Evolutionary conservation across 148 eudicot genomes (phyloP).

Genomic region (Arbutus unedo): DNA sequence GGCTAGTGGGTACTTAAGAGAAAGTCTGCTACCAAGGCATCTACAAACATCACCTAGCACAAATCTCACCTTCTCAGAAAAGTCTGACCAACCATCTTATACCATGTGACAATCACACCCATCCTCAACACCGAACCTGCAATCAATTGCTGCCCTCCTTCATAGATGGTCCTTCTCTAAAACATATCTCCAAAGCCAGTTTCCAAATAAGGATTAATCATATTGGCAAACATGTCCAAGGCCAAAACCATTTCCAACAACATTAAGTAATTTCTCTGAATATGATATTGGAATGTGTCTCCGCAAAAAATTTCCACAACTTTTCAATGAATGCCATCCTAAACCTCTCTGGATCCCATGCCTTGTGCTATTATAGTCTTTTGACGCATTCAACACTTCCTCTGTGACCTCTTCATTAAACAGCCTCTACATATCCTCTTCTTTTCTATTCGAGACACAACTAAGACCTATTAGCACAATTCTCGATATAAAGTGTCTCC

Average conservation of each 20-base stretch:
- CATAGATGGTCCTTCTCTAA: background rate
- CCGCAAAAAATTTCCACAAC: too few relatives aligned
- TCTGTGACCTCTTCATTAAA: too few relatives aligned
- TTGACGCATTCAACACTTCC: too few relatives aligned
- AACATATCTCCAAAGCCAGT: background rate
- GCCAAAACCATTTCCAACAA: background rate
- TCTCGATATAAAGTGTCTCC: too few relatives aligned
- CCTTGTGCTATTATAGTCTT: too few relatives aligned
- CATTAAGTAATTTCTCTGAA: background rate
- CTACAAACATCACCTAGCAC: background rate
- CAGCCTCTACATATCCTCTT: too few relatives aligned
- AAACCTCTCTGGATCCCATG: too few relatives aligned
- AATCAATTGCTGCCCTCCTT: background rate
- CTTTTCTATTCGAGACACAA: too few relatives aligned
- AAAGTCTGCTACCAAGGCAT: background rate
- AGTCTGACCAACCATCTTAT: background rate
- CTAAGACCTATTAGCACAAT: too few relatives aligned
- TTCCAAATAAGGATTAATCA: background rate
- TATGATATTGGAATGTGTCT: background rate
- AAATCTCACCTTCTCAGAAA: background rate
- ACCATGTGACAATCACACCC: background rate
- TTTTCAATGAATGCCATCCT: too few relatives aligned
- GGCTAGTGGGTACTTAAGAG: background rate
- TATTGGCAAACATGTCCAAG: background rate
- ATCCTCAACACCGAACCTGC: background rate